These are phyloP conservation scores for Aspergillus neotritici DNA, from an alignment of 2,329 filamentous ascomycete genomes.

Conservation along the genomic window DNA sequence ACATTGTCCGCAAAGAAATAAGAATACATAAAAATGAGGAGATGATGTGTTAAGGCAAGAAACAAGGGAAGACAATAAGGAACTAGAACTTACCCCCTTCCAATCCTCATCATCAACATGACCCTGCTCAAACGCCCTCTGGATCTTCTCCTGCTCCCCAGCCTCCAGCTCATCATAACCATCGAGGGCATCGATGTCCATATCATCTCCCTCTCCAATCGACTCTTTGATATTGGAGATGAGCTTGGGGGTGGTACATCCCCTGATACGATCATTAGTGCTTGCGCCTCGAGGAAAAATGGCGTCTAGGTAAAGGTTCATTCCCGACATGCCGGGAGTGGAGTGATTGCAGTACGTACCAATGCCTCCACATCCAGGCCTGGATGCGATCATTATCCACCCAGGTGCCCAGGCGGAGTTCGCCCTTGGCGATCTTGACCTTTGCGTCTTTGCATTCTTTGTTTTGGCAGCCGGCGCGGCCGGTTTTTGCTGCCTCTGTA, in stretches of 20 bases:
- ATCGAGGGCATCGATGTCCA: slow-evolving; percentile 65
- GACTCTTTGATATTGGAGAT: slow-evolving; percentile 59
- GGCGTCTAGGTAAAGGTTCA: not conserved
- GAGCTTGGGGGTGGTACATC: slow-evolving; percentile 75
- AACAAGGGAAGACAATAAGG: not conserved
- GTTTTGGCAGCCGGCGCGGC: slow-evolving; percentile 69
- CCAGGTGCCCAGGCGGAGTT: slow-evolving; percentile 70
- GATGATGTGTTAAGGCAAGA: not conserved
- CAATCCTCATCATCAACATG: slow-evolving; percentile 82
- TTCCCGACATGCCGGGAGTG: not conserved
- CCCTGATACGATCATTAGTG: slow-evolving; percentile 46
- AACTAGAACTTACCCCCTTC: slow-evolving; percentile 67
- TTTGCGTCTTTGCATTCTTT: slow-evolving; percentile 63
- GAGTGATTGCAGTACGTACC: slow-evolving; percentile 50
- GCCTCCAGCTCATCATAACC: slow-evolving; percentile 71
- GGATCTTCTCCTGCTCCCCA: slow-evolving; percentile 67
- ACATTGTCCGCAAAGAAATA: not conserved
- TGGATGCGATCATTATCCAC: slow-evolving; percentile 58
- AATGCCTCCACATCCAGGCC: slow-evolving; percentile 76
- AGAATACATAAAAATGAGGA: not conserved
- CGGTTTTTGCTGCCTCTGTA: slow-evolving; percentile 64
- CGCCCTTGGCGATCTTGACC: slow-evolving; percentile 71
- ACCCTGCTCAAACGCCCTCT: slow-evolving; percentile 65
- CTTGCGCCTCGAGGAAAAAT: too few relatives aligned
- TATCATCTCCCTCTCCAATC: slow-evolving; percentile 37